Conservation (phyloP, 148 eudicot species). For the Rhododendron kiyosumense region DNA sequence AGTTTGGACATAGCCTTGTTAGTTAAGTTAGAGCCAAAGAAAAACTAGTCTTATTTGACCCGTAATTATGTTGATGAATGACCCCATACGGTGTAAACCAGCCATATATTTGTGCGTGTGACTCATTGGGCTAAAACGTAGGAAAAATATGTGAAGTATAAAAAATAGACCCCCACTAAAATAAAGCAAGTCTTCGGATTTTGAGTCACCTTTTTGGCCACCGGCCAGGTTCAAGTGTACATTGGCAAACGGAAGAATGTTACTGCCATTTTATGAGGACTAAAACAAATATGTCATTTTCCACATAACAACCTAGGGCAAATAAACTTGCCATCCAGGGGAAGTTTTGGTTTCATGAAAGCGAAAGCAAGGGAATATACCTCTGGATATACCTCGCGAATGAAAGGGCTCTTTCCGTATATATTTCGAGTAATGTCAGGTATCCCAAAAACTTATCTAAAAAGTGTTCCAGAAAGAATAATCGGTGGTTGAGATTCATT, state of each 20-base stretch:
- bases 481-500: too few relatives aligned
- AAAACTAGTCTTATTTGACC: not conserved
- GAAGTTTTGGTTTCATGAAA: not conserved
- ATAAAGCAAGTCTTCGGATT: not conserved
- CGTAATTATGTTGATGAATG: not conserved
- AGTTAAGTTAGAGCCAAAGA: not conserved
- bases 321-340: not conserved
- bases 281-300: not conserved
- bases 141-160: not conserved
- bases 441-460: too few relatives aligned
- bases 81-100: not conserved
- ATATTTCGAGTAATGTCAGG: not conserved
- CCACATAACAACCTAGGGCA: not conserved
- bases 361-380: not conserved
- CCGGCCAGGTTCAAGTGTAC: not conserved
- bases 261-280: not conserved
- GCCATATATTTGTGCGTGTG: too few relatives aligned
- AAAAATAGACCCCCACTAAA: not conserved
- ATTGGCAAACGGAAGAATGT: not conserved
- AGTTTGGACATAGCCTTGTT: not conserved
- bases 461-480: too few relatives aligned
- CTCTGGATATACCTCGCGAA: not conserved
- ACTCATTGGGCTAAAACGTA: not conserved
- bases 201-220: not conserved
- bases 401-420: not conserved